These are phyloP conservation scores for Letharia columbiana DNA, from an alignment of 495 filamentous ascomycete genomes.

Conservation along the genomic window DNA sequence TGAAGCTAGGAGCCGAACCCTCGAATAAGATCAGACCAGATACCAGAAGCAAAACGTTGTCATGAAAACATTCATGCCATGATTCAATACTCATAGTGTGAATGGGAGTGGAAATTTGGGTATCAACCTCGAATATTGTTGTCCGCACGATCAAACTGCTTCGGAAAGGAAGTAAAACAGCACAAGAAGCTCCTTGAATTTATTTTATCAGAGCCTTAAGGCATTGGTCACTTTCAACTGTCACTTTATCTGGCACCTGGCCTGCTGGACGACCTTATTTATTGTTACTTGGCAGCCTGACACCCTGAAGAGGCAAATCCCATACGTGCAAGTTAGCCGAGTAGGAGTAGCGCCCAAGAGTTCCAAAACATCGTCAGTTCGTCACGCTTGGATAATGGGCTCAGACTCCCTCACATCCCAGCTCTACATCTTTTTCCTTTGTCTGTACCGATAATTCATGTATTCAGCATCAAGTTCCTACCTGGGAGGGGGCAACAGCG, in stretches of 20 bases:
- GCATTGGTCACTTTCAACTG: no score
- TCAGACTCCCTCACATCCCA: background rate
- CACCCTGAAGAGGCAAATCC: background rate
- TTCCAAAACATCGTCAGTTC: background rate
- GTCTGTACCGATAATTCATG: conserved; percentile 36
- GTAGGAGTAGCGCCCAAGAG: background rate
- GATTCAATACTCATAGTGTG: background rate
- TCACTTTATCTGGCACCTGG: no score
- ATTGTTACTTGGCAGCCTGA: no score
- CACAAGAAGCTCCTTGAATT: background rate
- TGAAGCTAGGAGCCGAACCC: background rate
- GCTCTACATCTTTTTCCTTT: background rate
- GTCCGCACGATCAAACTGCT: background rate
- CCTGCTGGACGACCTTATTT: no score
- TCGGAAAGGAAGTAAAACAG: background rate
- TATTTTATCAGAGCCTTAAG: no score
- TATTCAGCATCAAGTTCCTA: conserved; percentile 82
- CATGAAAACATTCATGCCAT: background rate
- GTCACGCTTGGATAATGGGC: background rate
- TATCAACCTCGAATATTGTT: background rate
- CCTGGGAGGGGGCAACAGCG: conserved; percentile 64
- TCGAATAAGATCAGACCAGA: background rate
- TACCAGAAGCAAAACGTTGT: background rate
- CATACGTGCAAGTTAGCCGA: background rate
- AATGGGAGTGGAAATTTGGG: background rate